Conservation (phyloP, 805 yeast genomes). For the Myxozyma sirexii region DNA sequence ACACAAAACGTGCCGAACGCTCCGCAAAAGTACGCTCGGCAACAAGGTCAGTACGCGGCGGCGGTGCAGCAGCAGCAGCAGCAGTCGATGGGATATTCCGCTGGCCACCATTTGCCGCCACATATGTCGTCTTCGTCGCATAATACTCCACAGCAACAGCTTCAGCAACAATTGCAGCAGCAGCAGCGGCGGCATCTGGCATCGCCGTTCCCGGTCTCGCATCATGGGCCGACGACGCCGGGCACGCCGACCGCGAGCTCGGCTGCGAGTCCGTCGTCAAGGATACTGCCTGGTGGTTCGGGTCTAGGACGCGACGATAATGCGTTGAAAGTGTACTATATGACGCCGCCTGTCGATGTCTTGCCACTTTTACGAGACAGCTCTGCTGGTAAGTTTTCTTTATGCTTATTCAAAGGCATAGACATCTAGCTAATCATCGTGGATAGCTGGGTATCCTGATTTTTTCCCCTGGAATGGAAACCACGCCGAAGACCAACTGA, state of each 20-base stretch:
- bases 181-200: slow-evolving; percentile 30
- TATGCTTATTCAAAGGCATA: too few relatives aligned
- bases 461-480: slow-evolving; percentile 71
- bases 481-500: slow-evolving; percentile 55
- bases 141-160: slow-evolving; percentile 7
- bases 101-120: slow-evolving; percentile 7
- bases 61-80: neutral
- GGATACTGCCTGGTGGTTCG: slow-evolving; percentile 1
- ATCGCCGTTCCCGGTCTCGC: slow-evolving; percentile 26
- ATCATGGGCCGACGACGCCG: slow-evolving; percentile 23
- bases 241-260: slow-evolving; percentile 26
- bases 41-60: neutral
- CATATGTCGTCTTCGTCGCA: neutral
- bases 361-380: slow-evolving; percentile 23
- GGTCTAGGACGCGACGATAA: slow-evolving; percentile 23
- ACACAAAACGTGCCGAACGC: slow-evolving; percentile 5
- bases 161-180: slow-evolving; percentile 10
- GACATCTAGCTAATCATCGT: neutral
- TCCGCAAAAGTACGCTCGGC: slow-evolving; percentile 18
- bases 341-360: slow-evolving; percentile 29
- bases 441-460: slow-evolving; percentile 58
- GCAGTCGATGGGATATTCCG: neutral
- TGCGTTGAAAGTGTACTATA: slow-evolving; percentile 20
- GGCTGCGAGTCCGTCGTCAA: slow-evolving; percentile 19
- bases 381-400: slow-evolving; percentile 11